Percentiles rank a stretch among this genome's conserved stretches.
Conservation (phyloP, 306 rosid genomes). For the Carpinus fangiana region DNA sequence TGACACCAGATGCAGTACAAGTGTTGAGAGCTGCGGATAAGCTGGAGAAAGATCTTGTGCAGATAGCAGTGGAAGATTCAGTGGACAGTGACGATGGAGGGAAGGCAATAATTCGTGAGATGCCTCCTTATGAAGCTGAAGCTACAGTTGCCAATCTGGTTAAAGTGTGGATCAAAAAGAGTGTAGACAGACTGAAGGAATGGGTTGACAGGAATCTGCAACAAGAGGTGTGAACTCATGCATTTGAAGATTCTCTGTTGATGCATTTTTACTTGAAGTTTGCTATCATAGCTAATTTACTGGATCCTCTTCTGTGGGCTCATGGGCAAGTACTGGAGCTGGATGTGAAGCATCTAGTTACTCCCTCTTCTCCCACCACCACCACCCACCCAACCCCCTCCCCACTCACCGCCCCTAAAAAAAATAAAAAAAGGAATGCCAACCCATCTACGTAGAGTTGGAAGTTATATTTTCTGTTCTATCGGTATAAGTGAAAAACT, state of each 20-base stretch:
- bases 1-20: slow-evolving; percentile 97
- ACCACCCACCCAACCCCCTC: neutral
- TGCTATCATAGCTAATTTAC: neutral
- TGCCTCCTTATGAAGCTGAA: slow-evolving; percentile 98
- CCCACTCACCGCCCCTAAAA: too few relatives aligned
- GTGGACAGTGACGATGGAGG: slow-evolving; percentile 98
- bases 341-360: neutral
- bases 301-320: neutral
- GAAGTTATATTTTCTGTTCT: neutral
- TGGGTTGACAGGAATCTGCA: slow-evolving; percentile 95
- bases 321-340: neutral
- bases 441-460: too few relatives aligned
- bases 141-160: slow-evolving; percentile 90
- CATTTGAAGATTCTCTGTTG: neutral
- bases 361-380: neutral
- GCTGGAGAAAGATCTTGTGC: slow-evolving; percentile 97
- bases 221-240: slow-evolving; percentile 77
- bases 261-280: neutral
- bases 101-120: slow-evolving; percentile 96
- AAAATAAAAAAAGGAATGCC: neutral
- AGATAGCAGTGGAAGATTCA: slow-evolving; percentile 91
- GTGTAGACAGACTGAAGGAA: slow-evolving; percentile 86
- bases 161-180: slow-evolving; percentile 82
- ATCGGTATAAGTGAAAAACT: neutral
- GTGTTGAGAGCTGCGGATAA: slow-evolving; percentile 93